phyloP scores from a whole-genome alignment of 768 basidiomycete genomes.

The Tylopilus rubrobrunneus region DNA sequence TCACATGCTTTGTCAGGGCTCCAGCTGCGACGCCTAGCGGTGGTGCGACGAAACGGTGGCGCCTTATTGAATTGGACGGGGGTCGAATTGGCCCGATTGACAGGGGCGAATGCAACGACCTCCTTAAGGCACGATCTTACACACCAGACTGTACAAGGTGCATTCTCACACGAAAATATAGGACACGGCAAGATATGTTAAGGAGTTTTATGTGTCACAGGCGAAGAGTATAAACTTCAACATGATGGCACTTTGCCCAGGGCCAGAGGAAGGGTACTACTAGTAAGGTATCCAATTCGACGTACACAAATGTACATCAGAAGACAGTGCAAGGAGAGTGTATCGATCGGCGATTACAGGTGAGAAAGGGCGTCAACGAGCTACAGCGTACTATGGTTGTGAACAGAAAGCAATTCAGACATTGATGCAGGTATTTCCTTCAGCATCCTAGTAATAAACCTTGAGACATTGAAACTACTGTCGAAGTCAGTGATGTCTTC shows the following conservation, averaged over 20 bases:
- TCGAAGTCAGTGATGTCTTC: constrained; percentile 32
- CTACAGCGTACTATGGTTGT: background rate
- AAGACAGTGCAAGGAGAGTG: background rate
- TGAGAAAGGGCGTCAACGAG: background rate
- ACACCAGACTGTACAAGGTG: background rate
- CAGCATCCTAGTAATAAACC: constrained; percentile 30
- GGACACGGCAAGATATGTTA: constrained; percentile 46
- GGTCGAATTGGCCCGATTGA: constrained; percentile 76
- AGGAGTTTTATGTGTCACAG: constrained; percentile 38
- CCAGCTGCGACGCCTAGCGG: constrained; percentile 35
- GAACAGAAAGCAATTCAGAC: constrained; percentile 27
- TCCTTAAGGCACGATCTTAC: constrained; percentile 46
- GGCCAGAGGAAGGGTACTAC: constrained; percentile 7
- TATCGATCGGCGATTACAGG: background rate
- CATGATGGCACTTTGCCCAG: constrained; percentile 45
- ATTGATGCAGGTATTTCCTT: constrained; percentile 30
- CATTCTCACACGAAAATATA: constrained; percentile 13
- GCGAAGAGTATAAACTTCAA: constrained; percentile 41
- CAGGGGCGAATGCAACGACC: constrained; percentile 56
- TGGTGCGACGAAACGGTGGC: constrained; percentile 28
- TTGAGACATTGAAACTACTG: constrained; percentile 28
- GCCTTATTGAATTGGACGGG: constrained; percentile 85
- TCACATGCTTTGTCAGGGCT: constrained; percentile 80
- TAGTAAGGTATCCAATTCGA: constrained; percentile 3
- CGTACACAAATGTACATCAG: constrained; percentile 6